phyloP scores from a whole-genome alignment of 2,329 filamentous ascomycete genomes.

The Colletotrichum simmondsii region DNA sequence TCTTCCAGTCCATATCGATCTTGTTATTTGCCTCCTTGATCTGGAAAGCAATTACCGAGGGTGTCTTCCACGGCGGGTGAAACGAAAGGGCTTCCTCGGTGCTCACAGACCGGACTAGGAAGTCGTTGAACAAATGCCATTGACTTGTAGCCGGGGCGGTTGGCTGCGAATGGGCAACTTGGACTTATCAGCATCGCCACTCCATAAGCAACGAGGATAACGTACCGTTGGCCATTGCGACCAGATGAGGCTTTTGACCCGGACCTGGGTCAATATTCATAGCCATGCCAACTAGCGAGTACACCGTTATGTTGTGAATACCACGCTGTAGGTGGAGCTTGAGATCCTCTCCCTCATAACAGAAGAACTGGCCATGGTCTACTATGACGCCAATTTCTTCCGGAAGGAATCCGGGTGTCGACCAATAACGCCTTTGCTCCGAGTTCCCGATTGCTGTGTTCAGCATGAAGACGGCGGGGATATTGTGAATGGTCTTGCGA shows the following conservation, averaged over 20 bases:
- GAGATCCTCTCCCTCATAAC: constrained; percentile 92
- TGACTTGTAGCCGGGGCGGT: constrained; percentile 70
- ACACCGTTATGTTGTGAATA: constrained; percentile 84
- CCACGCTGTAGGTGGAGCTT: constrained; percentile 82
- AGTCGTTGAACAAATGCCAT: constrained; percentile 99
- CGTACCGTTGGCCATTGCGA: constrained; percentile 87
- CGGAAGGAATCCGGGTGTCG: constrained; percentile 89
- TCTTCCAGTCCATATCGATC: constrained; percentile 89
- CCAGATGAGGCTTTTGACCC: constrained; percentile 88
- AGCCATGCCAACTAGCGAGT: constrained; percentile 90
- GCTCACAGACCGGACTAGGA: constrained; percentile 84
- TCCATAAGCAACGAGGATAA: neutral
- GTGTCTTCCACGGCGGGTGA: constrained; percentile 91
- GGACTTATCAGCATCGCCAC: neutral
- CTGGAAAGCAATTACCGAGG: constrained; percentile 89
- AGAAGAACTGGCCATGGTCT: constrained; percentile 91
- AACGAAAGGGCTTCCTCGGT: constrained; percentile 89
- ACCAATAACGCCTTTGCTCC: constrained; percentile 85
- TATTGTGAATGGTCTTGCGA: constrained; percentile 82
- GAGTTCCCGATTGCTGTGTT: constrained; percentile 81
- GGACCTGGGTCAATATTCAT: constrained; percentile 89
- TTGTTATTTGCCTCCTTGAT: constrained; percentile 82
- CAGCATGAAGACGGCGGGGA: constrained; percentile 88
- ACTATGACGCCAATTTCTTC: constrained; percentile 94
- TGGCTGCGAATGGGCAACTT: constrained; percentile 74